Conservation (phyloP, 768 basidiomycete species). For the Psilocybe azurescens region DNA sequence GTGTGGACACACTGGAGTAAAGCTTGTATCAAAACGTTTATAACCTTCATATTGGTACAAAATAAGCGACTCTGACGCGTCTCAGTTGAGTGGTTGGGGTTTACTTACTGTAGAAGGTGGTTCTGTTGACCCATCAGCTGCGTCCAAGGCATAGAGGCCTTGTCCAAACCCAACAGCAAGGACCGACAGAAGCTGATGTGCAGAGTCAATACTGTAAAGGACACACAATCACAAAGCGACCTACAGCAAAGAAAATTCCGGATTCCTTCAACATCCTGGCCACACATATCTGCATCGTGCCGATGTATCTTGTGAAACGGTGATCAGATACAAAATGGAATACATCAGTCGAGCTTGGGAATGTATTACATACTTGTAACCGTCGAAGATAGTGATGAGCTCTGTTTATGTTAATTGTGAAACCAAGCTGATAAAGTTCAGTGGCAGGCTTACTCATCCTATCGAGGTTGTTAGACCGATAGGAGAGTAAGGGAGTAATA, state of each 20-base stretch:
- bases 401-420: slow-evolving; percentile 45
- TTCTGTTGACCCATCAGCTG: slow-evolving; percentile 81
- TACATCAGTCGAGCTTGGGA: neutral
- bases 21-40: slow-evolving; percentile 79
- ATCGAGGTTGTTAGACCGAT: neutral
- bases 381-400: slow-evolving; percentile 81
- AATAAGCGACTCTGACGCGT: neutral
- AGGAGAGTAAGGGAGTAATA: neutral
- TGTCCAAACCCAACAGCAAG: slow-evolving; percentile 86
- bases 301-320: slow-evolving; percentile 65
- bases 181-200: slow-evolving; percentile 72
- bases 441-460: slow-evolving; percentile 78
- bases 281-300: slow-evolving; percentile 93
- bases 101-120: slow-evolving; percentile 48
- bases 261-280: slow-evolving; percentile 94
- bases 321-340: neutral
- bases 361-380: slow-evolving; percentile 65
- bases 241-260: slow-evolving; percentile 87
- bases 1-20: slow-evolving; percentile 69
- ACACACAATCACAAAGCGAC: slow-evolving; percentile 32
- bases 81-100: neutral
- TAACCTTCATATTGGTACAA: slow-evolving; percentile 46
- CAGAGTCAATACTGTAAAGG: neutral
- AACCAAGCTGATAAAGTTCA: neutral
- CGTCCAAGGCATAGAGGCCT: slow-evolving; percentile 88